A percentile compares a stretch with the other conserved stretches of the same genome.
phyloP scores from a whole-genome alignment of 2,329 filamentous ascomycete genomes.

The Scytalidium lignicola region DNA sequence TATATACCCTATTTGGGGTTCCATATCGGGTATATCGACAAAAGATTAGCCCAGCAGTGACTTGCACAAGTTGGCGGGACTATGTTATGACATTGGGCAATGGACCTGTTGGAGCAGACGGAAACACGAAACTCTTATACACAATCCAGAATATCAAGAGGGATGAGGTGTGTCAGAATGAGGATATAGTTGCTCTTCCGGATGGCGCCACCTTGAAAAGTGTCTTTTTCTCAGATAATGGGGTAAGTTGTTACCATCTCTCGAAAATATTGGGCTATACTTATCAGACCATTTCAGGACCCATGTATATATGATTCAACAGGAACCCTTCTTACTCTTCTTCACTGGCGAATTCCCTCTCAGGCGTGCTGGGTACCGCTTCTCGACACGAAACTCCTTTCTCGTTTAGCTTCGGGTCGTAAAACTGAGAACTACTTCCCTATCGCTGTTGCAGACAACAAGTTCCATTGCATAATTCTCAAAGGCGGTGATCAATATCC shows the following conservation, averaged over 20 bases:
- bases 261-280: background rate
- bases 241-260: conserved; percentile 50
- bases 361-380: conserved; percentile 89
- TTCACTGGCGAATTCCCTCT: conserved; percentile 84
- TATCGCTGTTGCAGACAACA: conserved; percentile 83
- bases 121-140: conserved; percentile 74
- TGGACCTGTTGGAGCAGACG: conserved; percentile 75
- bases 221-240: conserved; percentile 87
- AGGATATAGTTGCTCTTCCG: conserved; percentile 83
- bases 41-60: conserved; percentile 84
- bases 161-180: conserved; percentile 90
- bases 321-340: conserved; percentile 78
- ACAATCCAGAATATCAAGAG: conserved; percentile 92
- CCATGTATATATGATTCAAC: conserved; percentile 95
- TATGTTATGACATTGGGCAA: conserved; percentile 97
- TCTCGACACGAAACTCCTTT: conserved; percentile 79
- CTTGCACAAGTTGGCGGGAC: conserved; percentile 89
- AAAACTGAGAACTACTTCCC: conserved; percentile 94
- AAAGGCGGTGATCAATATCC: conserved; percentile 92
- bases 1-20: conserved; percentile 90
- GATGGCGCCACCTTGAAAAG: conserved; percentile 68
- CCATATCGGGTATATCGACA: conserved; percentile 86
- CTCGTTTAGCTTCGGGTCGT: conserved; percentile 75
- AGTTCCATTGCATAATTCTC: conserved; percentile 98
- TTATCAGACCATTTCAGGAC: conserved; percentile 48